Conservation (phyloP, 2,329 filamentous ascomycete species). For the Aspergillus novofumigatus region DNA sequence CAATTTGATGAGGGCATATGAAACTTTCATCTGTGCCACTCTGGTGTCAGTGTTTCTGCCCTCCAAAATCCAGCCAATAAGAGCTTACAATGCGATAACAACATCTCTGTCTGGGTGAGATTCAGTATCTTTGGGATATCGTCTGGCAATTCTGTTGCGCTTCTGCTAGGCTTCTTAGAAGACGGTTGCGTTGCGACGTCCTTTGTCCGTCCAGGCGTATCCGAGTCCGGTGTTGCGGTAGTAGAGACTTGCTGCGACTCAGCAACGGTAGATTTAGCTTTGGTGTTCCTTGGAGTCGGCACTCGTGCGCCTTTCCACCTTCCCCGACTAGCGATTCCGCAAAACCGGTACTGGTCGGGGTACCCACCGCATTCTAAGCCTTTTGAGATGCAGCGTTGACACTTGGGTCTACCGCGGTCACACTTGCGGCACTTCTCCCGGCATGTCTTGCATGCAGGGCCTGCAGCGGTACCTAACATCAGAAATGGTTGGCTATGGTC, state of each 20-base stretch:
- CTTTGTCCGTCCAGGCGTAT: background rate
- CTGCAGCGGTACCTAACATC: conserved; percentile 7
- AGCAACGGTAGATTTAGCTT: background rate
- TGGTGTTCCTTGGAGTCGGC: conserved; percentile 6
- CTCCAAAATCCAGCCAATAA: background rate
- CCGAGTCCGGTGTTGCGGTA: background rate
- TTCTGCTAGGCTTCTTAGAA: background rate
- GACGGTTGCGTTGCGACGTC: background rate
- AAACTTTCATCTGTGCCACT: conserved; percentile 20
- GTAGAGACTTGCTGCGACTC: background rate
- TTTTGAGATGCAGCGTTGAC: conserved; percentile 27
- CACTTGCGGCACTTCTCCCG: conserved; percentile 32
- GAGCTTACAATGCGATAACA: conserved; percentile 22
- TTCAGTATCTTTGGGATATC: conserved; percentile 6
- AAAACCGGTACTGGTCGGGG: conserved; percentile 30
- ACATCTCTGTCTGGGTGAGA: conserved; percentile 12
- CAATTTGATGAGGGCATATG: conserved; percentile 29
- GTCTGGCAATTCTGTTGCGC: background rate
- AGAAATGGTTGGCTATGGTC: background rate
- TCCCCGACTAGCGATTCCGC: conserved; percentile 27
- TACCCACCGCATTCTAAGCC: conserved; percentile 29
- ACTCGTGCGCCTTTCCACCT: conserved; percentile 26
- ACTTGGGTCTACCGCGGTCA: conserved; percentile 27
- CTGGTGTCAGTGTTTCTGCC: background rate
- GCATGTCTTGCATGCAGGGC: conserved; percentile 30